Conservation (phyloP, 306 rosid species). For the Geum urbanum region DNA sequence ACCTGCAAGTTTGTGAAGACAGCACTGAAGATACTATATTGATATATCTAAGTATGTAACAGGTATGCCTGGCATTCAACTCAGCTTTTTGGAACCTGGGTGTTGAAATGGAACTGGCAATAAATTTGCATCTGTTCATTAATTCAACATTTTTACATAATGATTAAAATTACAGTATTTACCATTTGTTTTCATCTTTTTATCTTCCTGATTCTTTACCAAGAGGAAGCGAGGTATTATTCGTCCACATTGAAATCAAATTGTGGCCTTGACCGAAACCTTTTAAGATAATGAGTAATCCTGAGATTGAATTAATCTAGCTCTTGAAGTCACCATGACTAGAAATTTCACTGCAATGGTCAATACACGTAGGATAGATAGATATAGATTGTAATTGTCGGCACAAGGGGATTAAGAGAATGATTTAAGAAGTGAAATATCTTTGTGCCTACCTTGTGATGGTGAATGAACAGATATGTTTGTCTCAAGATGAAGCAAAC, state of each 20-base stretch:
- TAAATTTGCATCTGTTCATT: constrained; percentile 14
- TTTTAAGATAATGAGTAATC: background rate
- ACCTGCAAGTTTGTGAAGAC: constrained; percentile 4
- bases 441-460: constrained; percentile 3
- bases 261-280: background rate
- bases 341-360: background rate
- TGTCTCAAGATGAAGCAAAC: constrained; percentile 24
- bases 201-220: background rate
- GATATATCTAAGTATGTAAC: background rate
- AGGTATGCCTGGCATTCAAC: constrained; percentile 26
- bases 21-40: constrained; percentile 1
- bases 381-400: background rate
- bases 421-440: constrained; percentile 3
- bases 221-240: background rate
- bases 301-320: constrained; percentile 10
- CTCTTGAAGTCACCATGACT: background rate
- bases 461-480: background rate
- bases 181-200: background rate
- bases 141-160: constrained; percentile 1
- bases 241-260: background rate
- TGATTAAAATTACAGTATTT: constrained; percentile 1
- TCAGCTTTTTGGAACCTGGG: constrained; percentile 41
- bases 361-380: background rate
- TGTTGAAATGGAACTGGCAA: constrained; percentile 30
- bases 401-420: background rate